These are phyloP conservation scores for Knufia fluminis DNA, from an alignment of 2,329 filamentous ascomycete genomes.

Conservation along the genomic window DNA sequence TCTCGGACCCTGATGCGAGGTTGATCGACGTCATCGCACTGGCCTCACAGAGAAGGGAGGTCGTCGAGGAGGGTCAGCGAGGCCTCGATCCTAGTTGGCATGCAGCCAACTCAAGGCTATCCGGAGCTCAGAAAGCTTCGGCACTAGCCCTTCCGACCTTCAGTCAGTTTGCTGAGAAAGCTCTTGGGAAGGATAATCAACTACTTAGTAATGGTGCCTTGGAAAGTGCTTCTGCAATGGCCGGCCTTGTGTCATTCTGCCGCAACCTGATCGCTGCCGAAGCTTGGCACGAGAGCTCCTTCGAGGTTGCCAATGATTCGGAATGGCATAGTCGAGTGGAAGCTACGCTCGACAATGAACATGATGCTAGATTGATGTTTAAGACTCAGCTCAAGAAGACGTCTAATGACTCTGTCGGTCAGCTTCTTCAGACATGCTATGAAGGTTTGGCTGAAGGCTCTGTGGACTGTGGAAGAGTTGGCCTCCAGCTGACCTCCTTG, in stretches of 20 bases:
- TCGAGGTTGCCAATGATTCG: slow-evolving; percentile 52
- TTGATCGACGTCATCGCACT: slow-evolving; percentile 85
- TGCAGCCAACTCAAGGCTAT: slow-evolving; percentile 40
- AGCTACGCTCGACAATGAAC: slow-evolving; percentile 37
- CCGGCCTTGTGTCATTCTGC: slow-evolving; percentile 61
- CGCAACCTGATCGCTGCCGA: slow-evolving; percentile 52
- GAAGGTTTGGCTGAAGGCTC: slow-evolving; percentile 33
- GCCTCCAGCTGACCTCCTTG: slow-evolving; percentile 48
- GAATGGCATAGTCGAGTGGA: slow-evolving; percentile 81
- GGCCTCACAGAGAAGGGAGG: slow-evolving; percentile 65
- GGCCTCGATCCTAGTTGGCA: slow-evolving; percentile 76
- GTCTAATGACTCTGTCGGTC: slow-evolving; percentile 26
- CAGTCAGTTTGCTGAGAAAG: slow-evolving; percentile 34
- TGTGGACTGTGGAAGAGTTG: slow-evolving; percentile 38
- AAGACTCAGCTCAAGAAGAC: slow-evolving; percentile 24
- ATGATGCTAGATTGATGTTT: slow-evolving; percentile 14
- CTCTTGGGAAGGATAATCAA: slow-evolving; percentile 30
- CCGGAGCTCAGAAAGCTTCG: slow-evolving; percentile 31
- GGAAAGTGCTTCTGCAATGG: slow-evolving; percentile 46
- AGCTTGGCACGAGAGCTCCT: slow-evolving; percentile 40
- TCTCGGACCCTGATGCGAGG: slow-evolving; percentile 65
- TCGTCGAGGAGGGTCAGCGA: slow-evolving; percentile 80
- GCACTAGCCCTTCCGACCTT: slow-evolving; percentile 35
- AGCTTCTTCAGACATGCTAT: slow-evolving; percentile 38
- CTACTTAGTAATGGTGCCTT: slow-evolving; percentile 27